Conservation (phyloP, 2,329 filamentous ascomycete genomes). For the Botrytis fabae region DNA sequence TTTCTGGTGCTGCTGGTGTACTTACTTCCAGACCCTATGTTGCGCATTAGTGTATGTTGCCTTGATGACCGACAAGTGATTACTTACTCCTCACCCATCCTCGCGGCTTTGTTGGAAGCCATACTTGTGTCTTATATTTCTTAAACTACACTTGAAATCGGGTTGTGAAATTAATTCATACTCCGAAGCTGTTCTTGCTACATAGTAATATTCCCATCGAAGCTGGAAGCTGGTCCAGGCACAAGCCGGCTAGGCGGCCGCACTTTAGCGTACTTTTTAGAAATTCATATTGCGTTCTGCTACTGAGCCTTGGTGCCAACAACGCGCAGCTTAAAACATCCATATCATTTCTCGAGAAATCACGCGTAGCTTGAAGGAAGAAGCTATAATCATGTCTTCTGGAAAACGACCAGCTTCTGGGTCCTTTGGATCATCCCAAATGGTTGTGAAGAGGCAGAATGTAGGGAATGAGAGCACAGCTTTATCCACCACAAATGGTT, state of each 20-base stretch:
- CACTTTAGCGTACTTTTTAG: slow-evolving; percentile 21
- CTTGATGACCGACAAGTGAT: background rate
- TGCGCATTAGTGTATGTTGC: slow-evolving; percentile 32
- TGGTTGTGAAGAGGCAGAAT: slow-evolving; percentile 89
- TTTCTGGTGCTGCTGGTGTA: slow-evolving; percentile 19
- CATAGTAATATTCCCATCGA: slow-evolving; percentile 4
- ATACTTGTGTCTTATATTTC: slow-evolving; percentile 39
- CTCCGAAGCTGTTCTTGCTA: background rate
- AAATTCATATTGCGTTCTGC: slow-evolving; percentile 19
- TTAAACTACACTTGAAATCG: background rate
- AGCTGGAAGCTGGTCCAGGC: slow-evolving; percentile 16
- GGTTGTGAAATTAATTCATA: slow-evolving; percentile 10
- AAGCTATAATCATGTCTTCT: slow-evolving; percentile 64
- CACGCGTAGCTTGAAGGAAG: background rate
- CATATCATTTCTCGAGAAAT: background rate
- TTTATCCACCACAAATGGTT: slow-evolving; percentile 57
- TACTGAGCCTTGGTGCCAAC: background rate
- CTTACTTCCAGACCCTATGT: slow-evolving; percentile 44
- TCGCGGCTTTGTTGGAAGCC: slow-evolving; percentile 65
- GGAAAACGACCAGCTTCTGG: slow-evolving; percentile 91
- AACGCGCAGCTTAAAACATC: slow-evolving; percentile 15
- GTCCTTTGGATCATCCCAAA: slow-evolving; percentile 75
- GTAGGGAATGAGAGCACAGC: slow-evolving; percentile 51
- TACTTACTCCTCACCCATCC: slow-evolving; percentile 73
- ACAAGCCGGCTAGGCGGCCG: slow-evolving; percentile 20